Conservation (phyloP, 257 asterid species). For the Eucommia ulmoides region DNA sequence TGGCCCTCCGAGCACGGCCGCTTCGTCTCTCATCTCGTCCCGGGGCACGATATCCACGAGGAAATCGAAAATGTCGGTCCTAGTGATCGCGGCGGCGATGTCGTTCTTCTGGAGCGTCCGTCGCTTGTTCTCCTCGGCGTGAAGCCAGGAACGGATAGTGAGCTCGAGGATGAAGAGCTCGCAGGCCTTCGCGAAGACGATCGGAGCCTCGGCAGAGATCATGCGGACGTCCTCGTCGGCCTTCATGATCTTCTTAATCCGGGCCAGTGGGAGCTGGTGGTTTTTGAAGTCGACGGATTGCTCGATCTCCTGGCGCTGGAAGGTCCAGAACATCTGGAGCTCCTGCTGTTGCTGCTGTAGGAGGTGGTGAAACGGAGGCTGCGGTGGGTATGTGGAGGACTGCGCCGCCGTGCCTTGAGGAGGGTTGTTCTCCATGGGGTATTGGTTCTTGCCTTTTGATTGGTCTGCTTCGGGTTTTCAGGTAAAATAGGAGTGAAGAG, state of each 20-base stretch:
- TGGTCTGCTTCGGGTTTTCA: no score
- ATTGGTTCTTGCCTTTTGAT: no score
- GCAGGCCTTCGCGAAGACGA: slow-evolving; percentile 28
- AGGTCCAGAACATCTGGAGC: slow-evolving; percentile 24
- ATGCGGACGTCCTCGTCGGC: slow-evolving; percentile 36
- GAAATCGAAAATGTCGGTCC: slow-evolving; percentile 29
- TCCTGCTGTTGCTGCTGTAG: slow-evolving; percentile 22
- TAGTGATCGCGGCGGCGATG: slow-evolving; percentile 30
- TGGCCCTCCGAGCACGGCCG: slow-evolving; percentile 10
- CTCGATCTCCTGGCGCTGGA: slow-evolving; percentile 23
- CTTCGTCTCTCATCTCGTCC: slow-evolving; percentile 28
- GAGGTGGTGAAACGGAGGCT: slow-evolving; percentile 19
- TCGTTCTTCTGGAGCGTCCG: slow-evolving; percentile 32
- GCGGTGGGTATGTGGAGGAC: slow-evolving; percentile 7
- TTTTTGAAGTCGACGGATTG: slow-evolving; percentile 20
- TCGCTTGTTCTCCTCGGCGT: slow-evolving; percentile 33
- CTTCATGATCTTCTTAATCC: slow-evolving; percentile 32
- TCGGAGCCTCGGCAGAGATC: slow-evolving; percentile 34
- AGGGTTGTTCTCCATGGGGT: no score
- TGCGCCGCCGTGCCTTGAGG: slow-evolving; percentile 12
- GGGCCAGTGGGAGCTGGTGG: slow-evolving; percentile 25
- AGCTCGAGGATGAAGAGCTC: slow-evolving; percentile 31
- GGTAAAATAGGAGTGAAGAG: no score
- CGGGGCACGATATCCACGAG: slow-evolving; percentile 29
- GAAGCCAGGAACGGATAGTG: slow-evolving; percentile 25